Base-by-base conservation (phyloP, 208 protist genomes). In the Jaenimonas drosophilae region DNA sequence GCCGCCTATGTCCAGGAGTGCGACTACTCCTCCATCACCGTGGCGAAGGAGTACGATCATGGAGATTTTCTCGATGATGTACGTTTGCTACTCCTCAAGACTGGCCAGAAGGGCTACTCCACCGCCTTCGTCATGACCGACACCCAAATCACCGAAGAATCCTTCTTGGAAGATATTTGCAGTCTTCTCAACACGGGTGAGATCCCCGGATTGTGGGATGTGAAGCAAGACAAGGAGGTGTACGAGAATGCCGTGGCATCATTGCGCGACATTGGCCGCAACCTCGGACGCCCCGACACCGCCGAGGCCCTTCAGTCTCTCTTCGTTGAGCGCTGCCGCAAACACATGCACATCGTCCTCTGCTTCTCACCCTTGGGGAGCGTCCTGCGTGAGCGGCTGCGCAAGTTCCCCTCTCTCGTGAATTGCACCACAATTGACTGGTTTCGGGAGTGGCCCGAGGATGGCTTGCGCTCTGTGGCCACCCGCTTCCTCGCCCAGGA, bases 401-500 rank as follows among this genome's bases (percentile, higher is more conserved):
- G 96, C 51, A 94, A 96, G 72, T 98, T 98, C 70, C 97, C 97
- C 11, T 96, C 94, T 3, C 61, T 99, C 12, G 94, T 99, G 45
- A 98, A 97, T 66, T 99, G 97, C 70, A 98, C 92, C 16, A 98
- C 96, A 4, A 98, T 99, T 57, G 97, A 99, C 76, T 99, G 97
- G 97, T 98, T 98, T 76, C 60, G 80, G 11, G 73, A 93, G 59
- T 99, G 97, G 97, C 94, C 96, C 2, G 67, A 89, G 44, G 84
- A 98, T 25, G 97, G 96, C 21, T 78, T 99, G 20, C 67, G 67
- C 46, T 80, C 66, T 29, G 93, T 97, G 23, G 91, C 94, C 1
- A 59, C 64, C 11, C 76, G 84, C 41, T 96, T 96, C 57, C 70
- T 96, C 41, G 66, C 55, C 14, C 67, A 83, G 5, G 73, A 92